A percentile compares a stretch with the other conserved stretches of the same genome.
Conservation (phyloP, 331 rosid species). For the Telfairia occidentalis region DNA sequence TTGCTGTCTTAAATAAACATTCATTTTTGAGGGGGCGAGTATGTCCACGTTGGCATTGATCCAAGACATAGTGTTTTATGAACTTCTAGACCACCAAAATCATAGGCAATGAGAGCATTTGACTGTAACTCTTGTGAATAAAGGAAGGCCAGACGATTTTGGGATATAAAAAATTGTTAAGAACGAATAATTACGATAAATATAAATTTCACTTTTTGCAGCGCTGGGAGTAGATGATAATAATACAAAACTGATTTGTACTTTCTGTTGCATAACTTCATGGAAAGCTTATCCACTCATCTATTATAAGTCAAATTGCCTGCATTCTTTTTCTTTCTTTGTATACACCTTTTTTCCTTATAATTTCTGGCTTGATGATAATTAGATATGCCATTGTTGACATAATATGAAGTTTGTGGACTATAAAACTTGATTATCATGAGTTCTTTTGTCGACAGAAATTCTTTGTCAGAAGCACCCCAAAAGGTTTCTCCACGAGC, state of each 20-base stretch:
- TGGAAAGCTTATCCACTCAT: background rate
- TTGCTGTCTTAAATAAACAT: background rate
- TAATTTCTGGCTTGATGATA: background rate
- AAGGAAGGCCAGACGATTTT: background rate
- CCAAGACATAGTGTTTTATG: background rate
- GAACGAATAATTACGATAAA: background rate
- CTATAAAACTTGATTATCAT: background rate
- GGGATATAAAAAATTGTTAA: background rate
- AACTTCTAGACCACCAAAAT: background rate
- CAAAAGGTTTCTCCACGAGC: constrained; percentile 60
- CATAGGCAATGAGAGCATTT: background rate
- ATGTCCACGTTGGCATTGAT: background rate
- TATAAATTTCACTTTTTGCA: background rate
- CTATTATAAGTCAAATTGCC: background rate
- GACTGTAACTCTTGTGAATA: background rate
- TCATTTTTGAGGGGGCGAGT: background rate
- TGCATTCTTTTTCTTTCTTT: background rate
- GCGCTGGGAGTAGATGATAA: background rate
- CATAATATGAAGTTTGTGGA: background rate
- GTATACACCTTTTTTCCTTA: background rate
- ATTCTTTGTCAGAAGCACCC: constrained; percentile 62
- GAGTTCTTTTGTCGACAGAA: constrained; percentile 31
- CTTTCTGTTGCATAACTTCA: background rate
- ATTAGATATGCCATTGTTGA: background rate
- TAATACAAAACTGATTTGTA: background rate